These are phyloP conservation scores for Trichoderma sp. DNA, from an alignment of 2,329 filamentous ascomycete genomes.

Conservation along the genomic window DNA sequence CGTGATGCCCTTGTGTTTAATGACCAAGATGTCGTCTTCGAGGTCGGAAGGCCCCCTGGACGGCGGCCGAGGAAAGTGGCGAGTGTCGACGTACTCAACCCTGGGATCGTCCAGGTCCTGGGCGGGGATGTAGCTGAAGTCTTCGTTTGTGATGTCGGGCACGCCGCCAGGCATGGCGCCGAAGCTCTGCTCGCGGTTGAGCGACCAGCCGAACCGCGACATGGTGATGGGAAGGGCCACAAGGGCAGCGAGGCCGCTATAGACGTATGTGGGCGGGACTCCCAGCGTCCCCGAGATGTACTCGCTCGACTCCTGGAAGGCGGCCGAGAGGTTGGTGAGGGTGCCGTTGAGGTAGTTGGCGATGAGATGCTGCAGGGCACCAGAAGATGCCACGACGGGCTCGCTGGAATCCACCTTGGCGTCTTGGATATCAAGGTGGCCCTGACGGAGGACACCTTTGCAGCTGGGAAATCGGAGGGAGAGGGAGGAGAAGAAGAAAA, in stretches of 20 bases:
- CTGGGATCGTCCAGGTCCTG: slow-evolving; percentile 62
- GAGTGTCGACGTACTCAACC: slow-evolving; percentile 42
- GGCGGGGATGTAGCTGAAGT: slow-evolving; percentile 82
- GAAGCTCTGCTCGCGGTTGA: slow-evolving; percentile 50
- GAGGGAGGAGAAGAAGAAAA: not conserved
- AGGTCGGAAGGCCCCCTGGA: slow-evolving; percentile 39
- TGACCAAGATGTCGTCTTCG: slow-evolving; percentile 70
- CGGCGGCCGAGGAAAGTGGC: slow-evolving; percentile 43
- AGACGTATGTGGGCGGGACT: slow-evolving; percentile 51
- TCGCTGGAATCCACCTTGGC: slow-evolving; percentile 65
- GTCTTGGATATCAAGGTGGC: slow-evolving; percentile 40
- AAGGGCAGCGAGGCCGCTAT: slow-evolving; percentile 53
- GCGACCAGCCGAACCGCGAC: slow-evolving; percentile 57
- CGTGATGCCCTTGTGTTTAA: slow-evolving; percentile 67
- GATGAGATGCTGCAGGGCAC: slow-evolving; percentile 63
- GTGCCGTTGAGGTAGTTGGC: slow-evolving; percentile 59
- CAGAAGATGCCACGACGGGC: slow-evolving; percentile 60
- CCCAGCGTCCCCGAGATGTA: slow-evolving; percentile 56
- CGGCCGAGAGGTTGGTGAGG: slow-evolving; percentile 50
- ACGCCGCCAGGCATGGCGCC: slow-evolving; percentile 50
- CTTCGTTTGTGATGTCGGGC: slow-evolving; percentile 70
- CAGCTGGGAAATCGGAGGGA: not conserved
- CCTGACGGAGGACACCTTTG: slow-evolving; percentile 40
- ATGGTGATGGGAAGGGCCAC: slow-evolving; percentile 55
- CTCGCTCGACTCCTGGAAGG: slow-evolving; percentile 51